These are phyloP conservation scores for Cercospora citrullina DNA, from an alignment of 2,329 filamentous ascomycete genomes.

Conservation along the genomic window DNA sequence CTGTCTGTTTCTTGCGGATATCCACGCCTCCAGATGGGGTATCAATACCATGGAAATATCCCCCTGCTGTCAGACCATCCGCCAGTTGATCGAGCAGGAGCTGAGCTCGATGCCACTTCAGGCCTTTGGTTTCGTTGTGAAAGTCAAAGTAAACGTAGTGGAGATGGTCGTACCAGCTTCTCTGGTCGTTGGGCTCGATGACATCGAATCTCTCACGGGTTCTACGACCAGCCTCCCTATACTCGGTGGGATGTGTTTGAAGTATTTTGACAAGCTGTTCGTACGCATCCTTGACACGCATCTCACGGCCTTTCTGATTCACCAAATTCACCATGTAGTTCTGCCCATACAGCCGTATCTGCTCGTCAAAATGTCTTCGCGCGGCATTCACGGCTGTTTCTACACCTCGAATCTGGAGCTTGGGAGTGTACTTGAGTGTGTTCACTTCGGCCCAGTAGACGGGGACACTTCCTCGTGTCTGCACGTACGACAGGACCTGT, in stretches of 20 bases:
- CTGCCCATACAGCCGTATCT: slow-evolving; percentile 90
- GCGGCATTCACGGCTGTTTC: slow-evolving; percentile 79
- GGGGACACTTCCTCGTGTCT: slow-evolving; percentile 93
- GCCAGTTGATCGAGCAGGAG: slow-evolving; percentile 80
- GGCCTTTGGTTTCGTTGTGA: slow-evolving; percentile 93
- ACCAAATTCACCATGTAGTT: slow-evolving; percentile 97
- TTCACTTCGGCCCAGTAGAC: slow-evolving; percentile 97
- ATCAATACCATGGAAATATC: slow-evolving; percentile 91
- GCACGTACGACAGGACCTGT: slow-evolving; percentile 90
- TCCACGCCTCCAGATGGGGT: slow-evolving; percentile 79
- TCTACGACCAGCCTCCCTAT: slow-evolving; percentile 59
- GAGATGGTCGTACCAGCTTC: slow-evolving; percentile 73
- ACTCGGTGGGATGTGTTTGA: slow-evolving; percentile 67
- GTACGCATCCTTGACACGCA: slow-evolving; percentile 86
- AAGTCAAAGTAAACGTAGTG: slow-evolving; percentile 99
- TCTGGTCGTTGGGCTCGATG: slow-evolving; percentile 63
- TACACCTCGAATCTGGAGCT: slow-evolving; percentile 80
- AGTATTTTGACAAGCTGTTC: slow-evolving; percentile 83
- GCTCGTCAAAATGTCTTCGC: slow-evolving; percentile 85
- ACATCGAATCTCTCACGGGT: slow-evolving; percentile 79
- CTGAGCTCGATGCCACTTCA: slow-evolving; percentile 89
- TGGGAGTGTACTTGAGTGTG: slow-evolving; percentile 85
- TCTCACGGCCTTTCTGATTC: slow-evolving; percentile 91
- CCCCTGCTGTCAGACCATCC: slow-evolving; percentile 72
- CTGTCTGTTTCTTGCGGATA: slow-evolving; percentile 76